Evolutionary conservation across 306 rosid genomes (phyloP), one percentile per base, ranked within the genome.

Genomic region (Ormosia emarginata): DNA sequence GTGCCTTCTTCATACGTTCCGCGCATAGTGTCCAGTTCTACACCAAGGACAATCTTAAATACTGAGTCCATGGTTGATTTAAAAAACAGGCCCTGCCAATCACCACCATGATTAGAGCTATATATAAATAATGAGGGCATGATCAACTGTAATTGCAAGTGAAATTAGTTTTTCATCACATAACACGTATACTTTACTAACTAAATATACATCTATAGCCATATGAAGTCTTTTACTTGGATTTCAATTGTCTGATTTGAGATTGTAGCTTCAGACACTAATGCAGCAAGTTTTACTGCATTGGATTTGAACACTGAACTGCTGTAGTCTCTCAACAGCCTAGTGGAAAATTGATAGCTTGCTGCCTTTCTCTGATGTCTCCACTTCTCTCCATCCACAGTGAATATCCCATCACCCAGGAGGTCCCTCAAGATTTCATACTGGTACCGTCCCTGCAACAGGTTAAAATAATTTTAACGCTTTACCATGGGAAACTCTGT

Each of bases 341-440:
- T 92, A 6, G 90, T 85, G 12, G 97, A 90, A 81, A 92, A 88
- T 71, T 92, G 90, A 75, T 90, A 79, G 85, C 97, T 87, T 49
- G 92, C 81, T 34, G 87, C 14, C 76, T 90, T 92, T 12, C 94
- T 90, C 79, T 92, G 97, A 34, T 88, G 86, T 18, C 78, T 79
- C 97, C 97, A 90, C 83, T 67, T 79, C 8, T 88, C 89, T 12
- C 94, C 91, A 72, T 90, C 94, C 43, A 92, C 92, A 0, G 92
- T 41, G 58, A 93, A 93, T 83, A 93, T 93, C 8, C 93, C 91
- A 78, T 90, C 91, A 15, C 97, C 94, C 0, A 90, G 87, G 75
- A 93, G 90, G 82, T 90, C 94, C 68, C 57, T 83, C 47, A 91
- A 69, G 62, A 84, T 53, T 36, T 59, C 67, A 70, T 90, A 74